These are phyloP conservation scores for Triticum monococcum DNA, from an alignment of 176 grass and related monocot species.

Conservation along the genomic window DNA sequence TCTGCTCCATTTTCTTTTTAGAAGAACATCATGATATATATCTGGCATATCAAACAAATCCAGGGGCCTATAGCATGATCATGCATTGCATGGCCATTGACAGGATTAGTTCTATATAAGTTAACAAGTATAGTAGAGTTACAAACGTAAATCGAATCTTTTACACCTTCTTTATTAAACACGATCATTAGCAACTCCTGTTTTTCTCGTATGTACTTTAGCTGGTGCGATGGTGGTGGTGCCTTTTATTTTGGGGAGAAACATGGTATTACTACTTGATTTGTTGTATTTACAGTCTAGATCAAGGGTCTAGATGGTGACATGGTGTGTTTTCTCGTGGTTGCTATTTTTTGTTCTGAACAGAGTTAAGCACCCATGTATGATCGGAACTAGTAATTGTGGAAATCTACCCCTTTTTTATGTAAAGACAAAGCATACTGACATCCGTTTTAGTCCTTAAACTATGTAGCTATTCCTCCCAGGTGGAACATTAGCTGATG, in stretches of 20 bases:
- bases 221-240: not conserved
- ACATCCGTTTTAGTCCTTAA: not conserved
- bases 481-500: not conserved
- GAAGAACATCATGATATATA: conserved; percentile 8
- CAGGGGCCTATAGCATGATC: not conserved
- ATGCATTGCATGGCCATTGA: not conserved
- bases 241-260: not conserved
- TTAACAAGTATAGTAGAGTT: not conserved
- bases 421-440: not conserved
- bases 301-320: not conserved
- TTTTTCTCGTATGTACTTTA: not conserved
- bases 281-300: not conserved
- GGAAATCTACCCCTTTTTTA: not conserved
- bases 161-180: not conserved
- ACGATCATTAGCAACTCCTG: not conserved
- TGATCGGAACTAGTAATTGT: not conserved
- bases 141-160: not conserved
- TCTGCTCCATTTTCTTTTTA: not conserved
- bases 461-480: not conserved
- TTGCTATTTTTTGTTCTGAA: not conserved
- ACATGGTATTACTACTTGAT: not conserved
- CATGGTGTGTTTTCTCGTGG: not conserved
- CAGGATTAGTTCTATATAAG: not conserved
- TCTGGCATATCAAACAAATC: not conserved
- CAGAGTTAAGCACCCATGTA: not conserved